Evolutionary conservation across 805 yeast genomes (phyloP).

Genomic region (Candida ipomoeae): DNA sequence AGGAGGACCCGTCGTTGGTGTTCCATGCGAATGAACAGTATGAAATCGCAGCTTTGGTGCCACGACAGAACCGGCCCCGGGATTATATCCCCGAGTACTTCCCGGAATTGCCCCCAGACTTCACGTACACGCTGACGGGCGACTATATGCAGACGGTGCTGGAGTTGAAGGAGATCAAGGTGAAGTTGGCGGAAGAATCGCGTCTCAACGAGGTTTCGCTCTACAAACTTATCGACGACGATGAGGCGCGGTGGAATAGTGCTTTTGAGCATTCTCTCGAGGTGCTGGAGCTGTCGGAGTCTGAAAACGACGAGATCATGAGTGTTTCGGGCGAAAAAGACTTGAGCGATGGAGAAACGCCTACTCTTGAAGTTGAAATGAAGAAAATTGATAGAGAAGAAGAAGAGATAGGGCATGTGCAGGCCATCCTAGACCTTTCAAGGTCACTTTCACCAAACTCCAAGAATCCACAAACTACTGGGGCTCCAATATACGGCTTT

Average conservation of each 20-base stretch:
- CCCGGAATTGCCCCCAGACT: constrained; percentile 91
- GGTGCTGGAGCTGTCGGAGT: constrained; percentile 16
- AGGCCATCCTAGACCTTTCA: not conserved
- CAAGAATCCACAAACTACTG: too few relatives aligned
- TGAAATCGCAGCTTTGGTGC: constrained; percentile 53
- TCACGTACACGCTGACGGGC: constrained; percentile 80
- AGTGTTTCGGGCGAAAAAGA: constrained; percentile 14
- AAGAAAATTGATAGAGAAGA: not conserved
- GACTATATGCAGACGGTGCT: constrained; percentile 56
- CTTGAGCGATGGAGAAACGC: constrained; percentile 6
- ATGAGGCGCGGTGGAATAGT: constrained; percentile 27
- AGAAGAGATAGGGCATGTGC: not conserved
- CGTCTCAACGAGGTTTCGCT: constrained; percentile 76
- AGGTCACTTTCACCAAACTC: too few relatives aligned
- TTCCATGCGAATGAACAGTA: constrained; percentile 52
- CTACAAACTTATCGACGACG: constrained; percentile 49
- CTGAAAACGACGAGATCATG: constrained; percentile 22
- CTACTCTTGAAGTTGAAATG: not conserved
- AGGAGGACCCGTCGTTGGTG: constrained; percentile 42
- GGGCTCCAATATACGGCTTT: too few relatives aligned
- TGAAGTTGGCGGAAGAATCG: constrained; percentile 75
- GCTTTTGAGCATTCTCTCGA: constrained; percentile 26
- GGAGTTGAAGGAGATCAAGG: constrained; percentile 68
- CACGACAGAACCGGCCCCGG: constrained; percentile 37
- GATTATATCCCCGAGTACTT: constrained; percentile 66